Evolutionary conservation across 352 stramenopile species (phyloP).

Genomic region (Pythium phragmiticola): DNA sequence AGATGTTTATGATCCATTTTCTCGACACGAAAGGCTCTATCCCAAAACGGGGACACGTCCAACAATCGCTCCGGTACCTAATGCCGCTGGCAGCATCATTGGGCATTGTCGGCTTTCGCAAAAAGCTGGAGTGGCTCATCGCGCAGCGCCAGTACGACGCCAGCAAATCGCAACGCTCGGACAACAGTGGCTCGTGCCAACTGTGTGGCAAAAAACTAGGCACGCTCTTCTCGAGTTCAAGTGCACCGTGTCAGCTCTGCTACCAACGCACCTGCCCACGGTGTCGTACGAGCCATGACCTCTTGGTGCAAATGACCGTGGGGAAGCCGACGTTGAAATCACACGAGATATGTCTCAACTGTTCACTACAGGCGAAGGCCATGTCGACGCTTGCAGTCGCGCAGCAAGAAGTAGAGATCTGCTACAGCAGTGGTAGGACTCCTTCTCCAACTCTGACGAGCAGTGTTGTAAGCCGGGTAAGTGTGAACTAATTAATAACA

Average conservation of each 20-base stretch:
- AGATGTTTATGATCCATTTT: constrained; percentile 45
- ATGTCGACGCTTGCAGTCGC: constrained; percentile 5
- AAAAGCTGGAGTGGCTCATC: constrained; percentile 53
- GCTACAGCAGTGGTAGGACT: neutral
- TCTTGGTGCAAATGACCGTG: neutral
- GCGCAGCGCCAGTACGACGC: constrained; percentile 11
- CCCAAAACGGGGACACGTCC: constrained; percentile 7
- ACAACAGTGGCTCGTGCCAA: constrained; percentile 3
- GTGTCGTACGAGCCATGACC: constrained; percentile 12
- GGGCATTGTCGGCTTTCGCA: constrained; percentile 32
- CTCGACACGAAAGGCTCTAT: constrained; percentile 24
- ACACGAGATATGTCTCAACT: constrained; percentile 9
- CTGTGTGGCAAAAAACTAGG: constrained; percentile 1
- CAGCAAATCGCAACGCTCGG: constrained; percentile 7
- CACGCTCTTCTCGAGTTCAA: constrained; percentile 3
- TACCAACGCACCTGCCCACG: constrained; percentile 13
- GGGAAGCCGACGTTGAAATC: too few species aligned
- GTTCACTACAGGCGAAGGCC: constrained; percentile 1
- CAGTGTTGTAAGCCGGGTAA: too few species aligned
- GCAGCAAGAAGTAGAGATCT: neutral
- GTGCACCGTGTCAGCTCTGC: constrained; percentile 21
- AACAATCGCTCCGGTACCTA: constrained; percentile 32
- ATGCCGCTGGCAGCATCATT: neutral
- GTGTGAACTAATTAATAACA: too few species aligned
- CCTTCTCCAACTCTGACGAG: neutral